phyloP scores from a whole-genome alignment of 179 eudicot genomes.

The Nepenthes alata region DNA sequence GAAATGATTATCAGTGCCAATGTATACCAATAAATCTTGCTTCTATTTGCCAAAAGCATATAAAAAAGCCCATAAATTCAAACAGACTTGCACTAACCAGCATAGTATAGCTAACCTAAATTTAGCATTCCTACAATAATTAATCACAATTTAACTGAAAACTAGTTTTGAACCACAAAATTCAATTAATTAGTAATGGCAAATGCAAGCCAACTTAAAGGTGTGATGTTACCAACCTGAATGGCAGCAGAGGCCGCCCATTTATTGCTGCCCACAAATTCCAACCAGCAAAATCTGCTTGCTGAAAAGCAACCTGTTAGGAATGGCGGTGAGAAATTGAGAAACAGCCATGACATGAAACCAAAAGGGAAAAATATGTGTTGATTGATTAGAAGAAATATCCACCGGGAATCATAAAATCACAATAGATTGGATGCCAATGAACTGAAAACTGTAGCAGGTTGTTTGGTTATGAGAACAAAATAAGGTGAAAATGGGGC shows the following conservation, averaged over 20 bases:
- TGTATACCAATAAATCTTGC: background rate
- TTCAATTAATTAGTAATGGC: background rate
- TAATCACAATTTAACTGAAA: too few relatives aligned
- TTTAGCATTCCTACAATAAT: too few relatives aligned
- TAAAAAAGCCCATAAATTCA: too few relatives aligned
- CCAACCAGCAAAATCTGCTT: slow-evolving; percentile 98
- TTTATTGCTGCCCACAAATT: slow-evolving; percentile 98
- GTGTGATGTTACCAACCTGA: slow-evolving; percentile 44
- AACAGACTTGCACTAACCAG: too few relatives aligned
- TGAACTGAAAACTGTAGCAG: background rate
- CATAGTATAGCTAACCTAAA: too few relatives aligned
- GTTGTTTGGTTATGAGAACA: too few relatives aligned
- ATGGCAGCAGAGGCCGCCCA: slow-evolving; percentile 74
- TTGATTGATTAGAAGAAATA: background rate
- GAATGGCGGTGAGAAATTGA: background rate
- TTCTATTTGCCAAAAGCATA: background rate
- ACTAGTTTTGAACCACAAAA: too few relatives aligned
- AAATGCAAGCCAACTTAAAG: background rate
- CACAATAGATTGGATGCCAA: background rate
- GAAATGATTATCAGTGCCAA: background rate
- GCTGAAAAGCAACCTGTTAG: slow-evolving; percentile 90
- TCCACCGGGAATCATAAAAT: background rate
- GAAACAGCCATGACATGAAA: background rate
- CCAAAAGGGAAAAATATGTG: background rate
- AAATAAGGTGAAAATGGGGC: too few relatives aligned